phyloP scores from a whole-genome alignment of 2,329 filamentous ascomycete genomes.

The Phialophora tarda region DNA sequence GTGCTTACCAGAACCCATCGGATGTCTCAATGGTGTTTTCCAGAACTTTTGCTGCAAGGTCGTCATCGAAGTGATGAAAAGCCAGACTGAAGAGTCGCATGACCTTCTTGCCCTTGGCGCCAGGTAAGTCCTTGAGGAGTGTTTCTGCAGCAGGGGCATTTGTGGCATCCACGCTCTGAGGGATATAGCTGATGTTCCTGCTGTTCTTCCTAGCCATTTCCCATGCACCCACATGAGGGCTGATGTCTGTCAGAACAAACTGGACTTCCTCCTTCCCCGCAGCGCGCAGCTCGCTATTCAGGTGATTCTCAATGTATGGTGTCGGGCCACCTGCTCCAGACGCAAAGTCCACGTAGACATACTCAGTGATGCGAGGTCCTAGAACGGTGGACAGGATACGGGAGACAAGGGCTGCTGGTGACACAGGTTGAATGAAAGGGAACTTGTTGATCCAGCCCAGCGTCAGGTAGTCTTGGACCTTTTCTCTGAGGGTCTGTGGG shows the following conservation, averaged over 20 bases:
- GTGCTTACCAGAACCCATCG: conserved; percentile 43
- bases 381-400: conserved; percentile 61
- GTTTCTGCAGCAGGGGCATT: conserved; percentile 59
- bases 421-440: conserved; percentile 62
- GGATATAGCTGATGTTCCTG: conserved; percentile 64
- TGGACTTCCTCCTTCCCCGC: conserved; percentile 47
- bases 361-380: conserved; percentile 54
- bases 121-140: conserved; percentile 34
- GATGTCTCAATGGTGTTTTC: conserved; percentile 66
- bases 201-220: conserved; percentile 58
- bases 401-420: conserved; percentile 67
- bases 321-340: conserved; percentile 75
- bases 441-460: conserved; percentile 66
- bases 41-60: conserved; percentile 65
- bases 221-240: conserved; percentile 69
- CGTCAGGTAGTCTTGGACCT: conserved; percentile 68
- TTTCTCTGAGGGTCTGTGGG: conserved; percentile 62
- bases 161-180: conserved; percentile 68
- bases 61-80: conserved; percentile 78
- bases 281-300: conserved; percentile 56
- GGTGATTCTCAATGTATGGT: conserved; percentile 64
- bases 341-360: conserved; percentile 76
- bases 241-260: conserved; percentile 70
- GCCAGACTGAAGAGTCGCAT: conserved; percentile 75
- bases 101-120: conserved; percentile 56